Base-by-base conservation (phyloP, 108 stramenopile genomes). In the Aurantiochytrium sp. region DNA sequence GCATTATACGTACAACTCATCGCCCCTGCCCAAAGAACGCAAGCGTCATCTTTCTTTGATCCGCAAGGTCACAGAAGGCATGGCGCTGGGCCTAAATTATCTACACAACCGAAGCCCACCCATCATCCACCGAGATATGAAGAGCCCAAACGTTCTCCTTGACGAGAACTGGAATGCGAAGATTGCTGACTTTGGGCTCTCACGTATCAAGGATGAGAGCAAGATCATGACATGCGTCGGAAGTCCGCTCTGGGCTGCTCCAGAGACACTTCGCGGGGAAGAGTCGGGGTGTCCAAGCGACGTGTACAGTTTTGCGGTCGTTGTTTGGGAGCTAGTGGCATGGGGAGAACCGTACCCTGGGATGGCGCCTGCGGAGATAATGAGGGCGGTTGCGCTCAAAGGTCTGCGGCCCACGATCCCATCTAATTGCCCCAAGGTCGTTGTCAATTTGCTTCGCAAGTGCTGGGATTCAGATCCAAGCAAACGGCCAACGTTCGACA, bases 141-240 rank as follows among this genome's bases (percentile, higher is more conserved):
- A 98, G 95, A 93, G 93, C 53, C 95, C 96, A 49, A 98, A 98
- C 94, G 93, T 98, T 73, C 93, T 98, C 73, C 94, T 97, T 60
- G 96, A 96, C 60, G 92, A 92, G 35, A 88, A 92, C 45, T 95
- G 92, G 91, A 91, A 94, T 72, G 88, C 97, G 58, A 97, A 97
- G 89, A 91, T 98, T 55, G 96, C 96, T 45, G 96, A 97, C 91
- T 97, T 97, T 93, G 97, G 97, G 16, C 90, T 97, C 43, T 96
- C 96, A 58, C 91, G 92, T 19, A 29, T 93, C 28, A 91, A 92
- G 89, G 69, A 58, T 12, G 88, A 88, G 16, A 88, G 88, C 43
- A 90, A 90, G 45, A 89, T 88, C 59, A 92, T 92, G 92, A 92
- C 92, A 28, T 90, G 90, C 5, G 90, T 91, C 55, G 92, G 92